Conservation (phyloP, 2,329 filamentous ascomycete species). For the Pseudonectria buxi region DNA sequence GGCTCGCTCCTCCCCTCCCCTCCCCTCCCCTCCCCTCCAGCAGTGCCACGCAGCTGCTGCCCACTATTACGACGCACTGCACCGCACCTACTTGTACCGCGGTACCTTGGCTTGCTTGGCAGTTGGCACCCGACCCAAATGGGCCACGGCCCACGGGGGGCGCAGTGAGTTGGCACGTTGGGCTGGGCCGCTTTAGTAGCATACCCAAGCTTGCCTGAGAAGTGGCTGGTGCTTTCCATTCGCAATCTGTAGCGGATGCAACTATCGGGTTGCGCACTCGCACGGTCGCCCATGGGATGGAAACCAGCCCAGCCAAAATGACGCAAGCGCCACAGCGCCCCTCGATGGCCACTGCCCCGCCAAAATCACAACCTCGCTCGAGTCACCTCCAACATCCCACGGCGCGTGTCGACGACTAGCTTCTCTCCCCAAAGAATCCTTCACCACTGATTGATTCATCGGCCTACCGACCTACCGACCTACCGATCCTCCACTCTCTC, state of each 20-base stretch:
- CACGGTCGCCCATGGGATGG: not conserved
- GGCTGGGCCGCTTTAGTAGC: slow-evolving; percentile 7
- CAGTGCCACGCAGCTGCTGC: no score
- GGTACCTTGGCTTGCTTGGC: no score
- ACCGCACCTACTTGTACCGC: no score
- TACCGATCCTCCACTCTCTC: slow-evolving; percentile 1
- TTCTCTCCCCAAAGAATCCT: not conserved
- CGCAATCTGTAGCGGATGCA: slow-evolving; percentile 5
- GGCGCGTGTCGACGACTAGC: slow-evolving; percentile 9
- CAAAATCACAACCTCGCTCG: slow-evolving; percentile 15
- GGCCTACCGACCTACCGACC: slow-evolving; percentile 3
- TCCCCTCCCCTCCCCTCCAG: no score
- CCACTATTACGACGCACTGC: no score
- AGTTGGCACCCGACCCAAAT: no score
- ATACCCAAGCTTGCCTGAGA: slow-evolving; percentile 3
- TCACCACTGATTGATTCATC: no score
- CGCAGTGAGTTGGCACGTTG: slow-evolving; percentile 2
- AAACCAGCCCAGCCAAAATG: slow-evolving; percentile 18
- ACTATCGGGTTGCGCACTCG: slow-evolving; percentile 4
- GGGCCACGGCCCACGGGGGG: no score
- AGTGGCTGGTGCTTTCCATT: slow-evolving; percentile 1
- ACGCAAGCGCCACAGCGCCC: slow-evolving; percentile 19
- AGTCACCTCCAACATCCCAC: slow-evolving; percentile 6
- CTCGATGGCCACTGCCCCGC: slow-evolving; percentile 19
- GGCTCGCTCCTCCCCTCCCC: no score